Percentiles rank a stretch among this genome's conserved stretches.
Conservation (phyloP, 148 eudicot species). For the Talinum fruticosum region DNA sequence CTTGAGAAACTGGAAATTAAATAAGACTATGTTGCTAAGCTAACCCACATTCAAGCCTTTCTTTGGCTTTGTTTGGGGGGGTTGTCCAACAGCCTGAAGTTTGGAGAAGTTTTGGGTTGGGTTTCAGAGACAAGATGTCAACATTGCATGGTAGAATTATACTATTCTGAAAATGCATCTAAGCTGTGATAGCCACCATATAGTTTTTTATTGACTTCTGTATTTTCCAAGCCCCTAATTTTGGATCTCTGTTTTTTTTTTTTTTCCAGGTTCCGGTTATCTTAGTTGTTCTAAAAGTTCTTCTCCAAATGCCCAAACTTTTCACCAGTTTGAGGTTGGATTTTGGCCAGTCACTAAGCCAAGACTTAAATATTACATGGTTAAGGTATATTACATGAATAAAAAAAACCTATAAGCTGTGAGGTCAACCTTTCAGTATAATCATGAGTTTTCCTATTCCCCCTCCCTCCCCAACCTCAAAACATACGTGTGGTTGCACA, state of each 20-base stretch:
- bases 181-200: background rate
- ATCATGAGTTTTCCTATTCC: background rate
- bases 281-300: background rate
- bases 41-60: too few relatives aligned
- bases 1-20: background rate
- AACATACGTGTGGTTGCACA: too few relatives aligned
- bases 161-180: background rate
- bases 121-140: background rate
- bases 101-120: background rate
- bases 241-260: background rate
- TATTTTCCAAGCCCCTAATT: background rate
- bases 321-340: background rate
- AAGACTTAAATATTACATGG: background rate
- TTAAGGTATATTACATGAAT: background rate
- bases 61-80: too few relatives aligned
- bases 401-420: background rate
- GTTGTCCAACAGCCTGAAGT: background rate
- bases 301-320: background rate
- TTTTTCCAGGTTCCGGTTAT: background rate
- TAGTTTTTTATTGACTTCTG: background rate
- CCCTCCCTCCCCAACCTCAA: background rate
- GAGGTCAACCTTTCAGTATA: background rate
- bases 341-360: background rate
- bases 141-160: background rate
- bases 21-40: background rate